Base-by-base conservation (phyloP, 2,329 filamentous ascomycete species). In the Cercospora sp. region DNA sequence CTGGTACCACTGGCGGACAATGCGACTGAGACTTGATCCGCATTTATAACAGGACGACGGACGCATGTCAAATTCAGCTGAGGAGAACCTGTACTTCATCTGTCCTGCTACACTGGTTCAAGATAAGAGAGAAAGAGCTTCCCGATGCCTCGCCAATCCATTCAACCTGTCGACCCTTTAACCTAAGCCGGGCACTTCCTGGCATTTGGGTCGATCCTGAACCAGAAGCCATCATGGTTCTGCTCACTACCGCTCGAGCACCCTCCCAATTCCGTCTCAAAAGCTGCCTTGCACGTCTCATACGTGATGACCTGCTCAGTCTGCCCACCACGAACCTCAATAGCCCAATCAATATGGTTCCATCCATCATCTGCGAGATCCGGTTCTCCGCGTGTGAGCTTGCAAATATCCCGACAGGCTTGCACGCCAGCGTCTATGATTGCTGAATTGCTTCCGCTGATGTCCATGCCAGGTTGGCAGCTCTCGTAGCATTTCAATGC, bases 191-290 rank as follows among this genome's bases (percentile, higher is more conserved):
- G 31, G 40, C 45, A 51, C 33, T 45, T 40, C 30, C 57, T 40
- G 3, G 57, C 16, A 40, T 59, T 59, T 23, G 57, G 57, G 9
- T 59, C 57, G 16, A 59, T 26, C 33, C 57, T 31, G 33, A 59
- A 59, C 57, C 57, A 59, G 16, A 59, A 59, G n/a, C 57, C 57
- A 31, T 59, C 57, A 33, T 33, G 26, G 28, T 59, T 59, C 28
- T 59, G 57, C 23, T 33, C 55, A 28, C 55, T 58, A 5, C 55
- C 55, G 26, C 16, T 18, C 26, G 55, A 20, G n/a, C 55, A 58
- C 1, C 55, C 26, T 9, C 26, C 55, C 55, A 58, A 28, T 13
- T 58, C 55, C 55, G 55, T 58, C 55, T 30, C 55, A n/a, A 58
- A 58, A 13, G 55, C 55, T 10, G 55, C 23, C 8, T 58, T 33